A percentile compares a stretch with the other conserved stretches of the same genome.
These are phyloP conservation scores for Raphidocelis subcapitata DNA, from an alignment of 139 green algal genomes.

Conservation along the genomic window DNA sequence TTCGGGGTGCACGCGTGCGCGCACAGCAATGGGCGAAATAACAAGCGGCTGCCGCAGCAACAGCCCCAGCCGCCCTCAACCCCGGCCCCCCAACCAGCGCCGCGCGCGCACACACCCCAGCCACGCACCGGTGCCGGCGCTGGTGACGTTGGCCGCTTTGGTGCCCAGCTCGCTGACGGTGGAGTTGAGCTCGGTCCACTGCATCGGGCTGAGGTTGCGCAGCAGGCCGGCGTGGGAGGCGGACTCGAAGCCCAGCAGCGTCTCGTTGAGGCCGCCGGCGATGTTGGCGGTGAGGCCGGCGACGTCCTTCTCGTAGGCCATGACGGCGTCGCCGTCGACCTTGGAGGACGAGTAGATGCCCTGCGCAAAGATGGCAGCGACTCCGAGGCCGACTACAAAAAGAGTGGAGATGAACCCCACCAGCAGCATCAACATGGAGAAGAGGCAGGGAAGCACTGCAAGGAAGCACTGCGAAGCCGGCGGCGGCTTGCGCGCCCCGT, in stretches of 20 bases:
- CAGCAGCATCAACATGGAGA: too few species aligned
- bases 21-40: too few species aligned
- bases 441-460: too few species aligned
- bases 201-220: background rate
- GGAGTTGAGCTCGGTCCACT: conserved; percentile 10
- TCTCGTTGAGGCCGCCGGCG: conserved; percentile 12
- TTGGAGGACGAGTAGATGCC: conserved; percentile 24
- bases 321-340: conserved; percentile 14
- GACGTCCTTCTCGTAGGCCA: conserved; percentile 12
- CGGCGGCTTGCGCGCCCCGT: too few species aligned
- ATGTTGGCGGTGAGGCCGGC: background rate
- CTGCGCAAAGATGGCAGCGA: conserved; percentile 48
- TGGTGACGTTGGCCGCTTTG: background rate
- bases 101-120: conserved; percentile 1
- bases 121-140: background rate
- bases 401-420: too few species aligned
- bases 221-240: background rate
- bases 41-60: too few species aligned
- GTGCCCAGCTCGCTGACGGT: background rate
- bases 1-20: too few species aligned
- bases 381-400: conserved; percentile 31
- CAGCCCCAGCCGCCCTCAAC: too few species aligned
- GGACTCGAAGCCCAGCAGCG: background rate
- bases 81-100: background rate
- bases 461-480: too few species aligned